A percentile compares a stretch with the other conserved stretches of the same genome.
Evolutionary conservation across 1,284 basidiomycete species (phyloP).

Genomic region (Ustilago xerochloae): DNA sequence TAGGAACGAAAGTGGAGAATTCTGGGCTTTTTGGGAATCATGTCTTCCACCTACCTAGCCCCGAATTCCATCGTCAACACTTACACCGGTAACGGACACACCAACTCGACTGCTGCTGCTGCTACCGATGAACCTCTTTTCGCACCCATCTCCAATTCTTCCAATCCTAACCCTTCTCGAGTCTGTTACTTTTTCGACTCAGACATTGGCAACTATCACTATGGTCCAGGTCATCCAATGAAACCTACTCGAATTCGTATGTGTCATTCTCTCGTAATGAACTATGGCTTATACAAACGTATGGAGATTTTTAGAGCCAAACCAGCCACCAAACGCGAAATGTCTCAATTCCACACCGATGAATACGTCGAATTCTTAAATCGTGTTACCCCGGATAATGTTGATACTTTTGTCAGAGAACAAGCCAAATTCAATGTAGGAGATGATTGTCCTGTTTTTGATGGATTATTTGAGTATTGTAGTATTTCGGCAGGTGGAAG

Average conservation of each 20-base stretch:
- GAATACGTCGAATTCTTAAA: conserved; percentile 91
- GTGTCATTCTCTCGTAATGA: conserved; percentile 99
- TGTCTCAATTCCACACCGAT: conserved; percentile 94
- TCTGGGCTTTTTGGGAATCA: conserved; percentile 23
- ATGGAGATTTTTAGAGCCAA: conserved; percentile 80
- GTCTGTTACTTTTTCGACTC: conserved; percentile 77
- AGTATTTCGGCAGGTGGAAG: conserved; percentile 98
- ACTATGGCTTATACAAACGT: conserved; percentile 79
- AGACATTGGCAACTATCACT: conserved; percentile 97
- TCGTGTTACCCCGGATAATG: conserved; percentile 85
- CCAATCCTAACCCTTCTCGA: conserved; percentile 52
- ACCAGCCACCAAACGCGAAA: conserved; percentile 97
- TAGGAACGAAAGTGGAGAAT: conserved; percentile 5
- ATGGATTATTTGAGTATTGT: conserved; percentile 97
- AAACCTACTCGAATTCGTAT: conserved; percentile 82
- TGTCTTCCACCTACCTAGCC: conserved; percentile 52
- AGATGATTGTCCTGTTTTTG: conserved; percentile 98
- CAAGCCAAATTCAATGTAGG: conserved; percentile 95
- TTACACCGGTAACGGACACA: too few species aligned
- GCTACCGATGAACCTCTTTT: conserved; percentile 42
- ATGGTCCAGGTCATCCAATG: conserved; percentile 86
- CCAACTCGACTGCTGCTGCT: conserved; percentile 13
- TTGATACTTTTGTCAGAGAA: conserved; percentile 88
- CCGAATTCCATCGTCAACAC: conserved; percentile 42
- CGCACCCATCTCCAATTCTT: conserved; percentile 46